Percentiles rank a stretch among this genome's conserved stretches.
phyloP scores from a whole-genome alignment of 108 stramenopile species.

The Cyclostephanos tholiformis region DNA sequence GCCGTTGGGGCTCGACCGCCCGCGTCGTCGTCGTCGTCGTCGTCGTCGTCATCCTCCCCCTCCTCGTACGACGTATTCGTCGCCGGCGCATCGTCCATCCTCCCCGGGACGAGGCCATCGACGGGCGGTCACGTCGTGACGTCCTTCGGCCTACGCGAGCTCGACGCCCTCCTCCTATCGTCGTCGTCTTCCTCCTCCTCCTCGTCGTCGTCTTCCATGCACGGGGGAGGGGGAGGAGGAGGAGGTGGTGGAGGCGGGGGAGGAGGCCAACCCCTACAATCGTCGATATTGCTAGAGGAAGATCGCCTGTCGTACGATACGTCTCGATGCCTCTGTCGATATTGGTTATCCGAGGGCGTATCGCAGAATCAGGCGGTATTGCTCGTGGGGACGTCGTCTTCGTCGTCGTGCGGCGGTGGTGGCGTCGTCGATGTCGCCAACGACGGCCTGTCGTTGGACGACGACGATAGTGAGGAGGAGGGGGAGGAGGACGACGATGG shows the following conservation, averaged over 20 bases:
- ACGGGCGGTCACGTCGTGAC: conserved; percentile 64
- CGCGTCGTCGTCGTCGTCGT: no score
- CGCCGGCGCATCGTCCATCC: neutral
- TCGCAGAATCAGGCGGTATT: conserved; percentile 48
- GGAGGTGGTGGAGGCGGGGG: conserved; percentile 66
- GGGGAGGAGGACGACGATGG: conserved; percentile 30
- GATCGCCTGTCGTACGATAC: conserved; percentile 82
- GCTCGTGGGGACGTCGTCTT: conserved; percentile 23
- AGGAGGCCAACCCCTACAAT: conserved; percentile 74
- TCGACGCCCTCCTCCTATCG: conserved; percentile 65
- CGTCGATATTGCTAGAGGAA: conserved; percentile 70
- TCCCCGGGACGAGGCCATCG: conserved; percentile 57
- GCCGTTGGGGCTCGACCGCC: neutral
- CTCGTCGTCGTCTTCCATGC: no score
- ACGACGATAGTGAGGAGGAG: conserved; percentile 15
- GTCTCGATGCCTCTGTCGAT: conserved; percentile 58
- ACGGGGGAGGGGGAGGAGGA: no score
- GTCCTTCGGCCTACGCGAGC: conserved; percentile 75
- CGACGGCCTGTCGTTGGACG: no score
- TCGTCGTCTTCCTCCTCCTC: neutral
- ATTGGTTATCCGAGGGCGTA: conserved; percentile 82
- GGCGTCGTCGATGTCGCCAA: neutral
- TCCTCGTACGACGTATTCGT: neutral
- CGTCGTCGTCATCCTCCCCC: neutral
- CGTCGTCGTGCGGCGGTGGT: conserved; percentile 35